Evolutionary conservation across 1,284 basidiomycete genomes (phyloP).

Genomic region (Sporisorium exsertum): DNA sequence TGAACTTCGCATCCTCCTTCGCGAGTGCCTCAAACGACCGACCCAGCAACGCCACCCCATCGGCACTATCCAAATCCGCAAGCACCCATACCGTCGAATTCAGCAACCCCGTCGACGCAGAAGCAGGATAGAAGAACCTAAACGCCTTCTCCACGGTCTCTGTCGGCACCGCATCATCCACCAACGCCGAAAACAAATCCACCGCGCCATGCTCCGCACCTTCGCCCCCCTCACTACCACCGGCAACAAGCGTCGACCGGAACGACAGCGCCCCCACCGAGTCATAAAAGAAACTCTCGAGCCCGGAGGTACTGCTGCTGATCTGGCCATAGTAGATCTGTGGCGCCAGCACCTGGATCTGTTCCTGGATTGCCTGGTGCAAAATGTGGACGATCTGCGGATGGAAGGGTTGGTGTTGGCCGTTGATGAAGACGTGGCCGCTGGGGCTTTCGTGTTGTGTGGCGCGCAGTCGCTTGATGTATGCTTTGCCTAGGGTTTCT

Average conservation of each 20-base stretch:
- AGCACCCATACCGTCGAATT: slow-evolving; percentile 77
- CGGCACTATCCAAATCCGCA: slow-evolving; percentile 80
- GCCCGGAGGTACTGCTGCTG: slow-evolving; percentile 73
- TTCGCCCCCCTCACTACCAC: slow-evolving; percentile 71
- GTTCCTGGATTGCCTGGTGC: slow-evolving; percentile 47
- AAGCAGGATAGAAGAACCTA: slow-evolving; percentile 77
- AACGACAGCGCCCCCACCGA: slow-evolving; percentile 78
- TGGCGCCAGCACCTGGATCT: slow-evolving; percentile 49
- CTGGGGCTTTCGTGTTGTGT: slow-evolving; percentile 19
- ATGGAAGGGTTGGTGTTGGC: slow-evolving; percentile 80
- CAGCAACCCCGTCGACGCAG: slow-evolving; percentile 62
- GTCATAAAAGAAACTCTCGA: slow-evolving; percentile 88
- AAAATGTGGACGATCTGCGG: slow-evolving; percentile 72
- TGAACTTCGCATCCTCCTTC: slow-evolving; percentile 72
- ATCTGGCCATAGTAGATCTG: slow-evolving; percentile 78
- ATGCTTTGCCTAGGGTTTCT: slow-evolving; percentile 25
- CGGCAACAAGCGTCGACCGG: slow-evolving; percentile 78
- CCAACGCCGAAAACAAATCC: slow-evolving; percentile 41
- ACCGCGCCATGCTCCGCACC: slow-evolving; percentile 65
- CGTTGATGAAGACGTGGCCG: slow-evolving; percentile 83
- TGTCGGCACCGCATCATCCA: slow-evolving; percentile 2
- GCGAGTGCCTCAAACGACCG: slow-evolving; percentile 75
- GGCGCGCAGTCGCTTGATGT: slow-evolving; percentile 50
- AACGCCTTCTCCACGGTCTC: slow-evolving; percentile 35
- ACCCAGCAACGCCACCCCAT: slow-evolving; percentile 75